Evolutionary conservation across 2,329 filamentous ascomycete species (phyloP), one percentile per base, ranked within the genome.

Genomic region (Colletotrichum cuscutae): DNA sequence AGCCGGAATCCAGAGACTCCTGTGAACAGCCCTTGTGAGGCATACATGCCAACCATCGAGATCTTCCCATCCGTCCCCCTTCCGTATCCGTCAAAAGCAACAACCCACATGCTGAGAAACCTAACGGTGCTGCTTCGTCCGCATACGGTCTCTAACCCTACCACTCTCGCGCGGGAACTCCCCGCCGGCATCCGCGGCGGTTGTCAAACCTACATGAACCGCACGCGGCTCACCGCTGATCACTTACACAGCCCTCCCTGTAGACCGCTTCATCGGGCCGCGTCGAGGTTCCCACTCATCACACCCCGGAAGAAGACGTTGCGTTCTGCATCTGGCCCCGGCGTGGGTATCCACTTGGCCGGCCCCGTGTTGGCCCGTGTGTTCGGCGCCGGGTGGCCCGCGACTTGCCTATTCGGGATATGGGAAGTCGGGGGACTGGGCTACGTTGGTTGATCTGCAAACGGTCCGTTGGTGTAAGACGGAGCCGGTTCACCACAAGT

Each of bases 331-430:
- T 60, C 35, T 49, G 68, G 53, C 57, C 52, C 52, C 35, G 42
- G 4, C 19, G 28, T 1, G 4, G 19, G 15, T 58, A 5, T 53
- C 68, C 58, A 68, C 68, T 52, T 32, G 3, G 7, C 53, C 57
- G 68, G 49, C 26, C 42, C 49, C 65, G 65, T 28, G 58, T 9
- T 56, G 32, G 56, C 49, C 64, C 68, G 65, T 62, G 52, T 35
- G 42, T 67, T 15, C 66, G 66, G 60, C 11, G 28, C 56, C 26
- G 53, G 53, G 32, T 19, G 66, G 35, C 56, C 69, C 66, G 24
- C 22, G 46, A 73, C 71, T 70, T 73, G 57, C 65, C 65, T 68
- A 68, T 56, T 68, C 15, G 46, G 65, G 65, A 63, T 30, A 5
- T 2, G 19, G 3, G 24, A 12, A 12, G 19, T 12, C n/a, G 57